These are phyloP conservation scores for Saururus chinensis DNA, from an alignment of 164 flowering plant genomes.

Conservation along the genomic window DNA sequence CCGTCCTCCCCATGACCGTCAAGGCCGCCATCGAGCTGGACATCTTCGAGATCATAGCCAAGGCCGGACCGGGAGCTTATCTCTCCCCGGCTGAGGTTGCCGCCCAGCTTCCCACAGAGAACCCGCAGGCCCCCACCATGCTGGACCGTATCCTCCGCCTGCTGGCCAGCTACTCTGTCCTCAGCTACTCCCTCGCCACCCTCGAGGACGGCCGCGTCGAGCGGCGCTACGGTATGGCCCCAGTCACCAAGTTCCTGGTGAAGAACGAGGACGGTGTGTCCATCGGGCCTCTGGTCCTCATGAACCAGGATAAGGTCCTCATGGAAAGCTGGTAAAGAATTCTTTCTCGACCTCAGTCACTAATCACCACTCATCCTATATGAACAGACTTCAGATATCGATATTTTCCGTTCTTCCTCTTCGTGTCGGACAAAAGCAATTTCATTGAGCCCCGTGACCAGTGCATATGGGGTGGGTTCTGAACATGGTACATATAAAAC, in stretches of 20 bases:
- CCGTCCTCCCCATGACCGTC: constrained; percentile 69
- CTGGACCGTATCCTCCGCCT: constrained; percentile 71
- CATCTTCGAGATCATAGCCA: constrained; percentile 53
- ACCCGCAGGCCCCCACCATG: constrained; percentile 62
- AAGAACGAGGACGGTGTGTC: constrained; percentile 17
- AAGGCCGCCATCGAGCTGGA: constrained; percentile 60
- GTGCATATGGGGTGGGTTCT: no score
- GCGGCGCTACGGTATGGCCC: constrained; percentile 11
- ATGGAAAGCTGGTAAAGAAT: constrained; percentile 26
- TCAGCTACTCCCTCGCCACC: constrained; percentile 22
- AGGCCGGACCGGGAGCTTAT: constrained; percentile 36
- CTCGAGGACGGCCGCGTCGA: constrained; percentile 7
- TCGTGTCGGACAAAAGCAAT: no score
- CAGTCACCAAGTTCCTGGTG: constrained; percentile 12
- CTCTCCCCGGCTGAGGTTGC: constrained; percentile 48
- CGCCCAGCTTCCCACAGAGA: constrained; percentile 41
- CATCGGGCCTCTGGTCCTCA: constrained; percentile 6
- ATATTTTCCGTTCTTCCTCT: no score
- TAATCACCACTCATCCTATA: constrained; percentile 60
- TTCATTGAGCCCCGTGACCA: no score
- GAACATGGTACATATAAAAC: no score
- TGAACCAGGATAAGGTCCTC: constrained; percentile 19
- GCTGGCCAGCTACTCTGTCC: constrained; percentile 48
- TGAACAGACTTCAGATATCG: constrained; percentile 68
- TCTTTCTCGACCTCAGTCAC: constrained; percentile 18